Conservation (phyloP, 176 grass and related monocot species). For the Triticum urartu region DNA sequence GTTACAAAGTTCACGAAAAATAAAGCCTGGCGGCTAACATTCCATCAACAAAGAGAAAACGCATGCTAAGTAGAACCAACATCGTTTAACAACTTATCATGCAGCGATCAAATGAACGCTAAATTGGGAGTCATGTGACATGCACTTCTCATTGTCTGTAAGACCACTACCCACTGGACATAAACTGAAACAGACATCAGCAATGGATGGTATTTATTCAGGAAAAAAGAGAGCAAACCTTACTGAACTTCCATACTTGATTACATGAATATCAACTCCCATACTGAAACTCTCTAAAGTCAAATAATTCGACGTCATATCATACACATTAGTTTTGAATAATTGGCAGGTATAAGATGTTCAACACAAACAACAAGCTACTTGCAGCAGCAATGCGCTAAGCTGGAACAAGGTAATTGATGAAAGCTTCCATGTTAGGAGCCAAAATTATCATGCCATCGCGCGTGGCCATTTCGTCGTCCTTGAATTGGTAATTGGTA, state of each 20-base stretch:
- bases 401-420: slow-evolving; percentile 63
- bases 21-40: background rate
- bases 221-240: background rate
- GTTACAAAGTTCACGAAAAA: too few species aligned
- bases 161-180: background rate
- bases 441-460: slow-evolving; percentile 50
- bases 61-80: background rate
- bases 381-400: background rate
- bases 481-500: slow-evolving; percentile 51
- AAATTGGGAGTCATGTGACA: background rate
- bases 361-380: background rate
- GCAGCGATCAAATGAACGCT: background rate
- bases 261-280: background rate
- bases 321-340: slow-evolving; percentile 3
- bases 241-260: background rate
- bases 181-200: background rate
- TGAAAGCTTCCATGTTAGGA: slow-evolving; percentile 61
- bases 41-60: background rate
- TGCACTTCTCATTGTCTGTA: background rate
- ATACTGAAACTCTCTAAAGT: background rate
- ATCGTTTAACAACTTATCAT: background rate
- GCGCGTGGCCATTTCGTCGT: slow-evolving; percentile 59
- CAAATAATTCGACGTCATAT: background rate
- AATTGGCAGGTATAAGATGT: background rate
- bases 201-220: background rate